Evolutionary conservation across 2,329 filamentous ascomycete genomes (phyloP).

Genomic region (Xylaria sp.): DNA sequence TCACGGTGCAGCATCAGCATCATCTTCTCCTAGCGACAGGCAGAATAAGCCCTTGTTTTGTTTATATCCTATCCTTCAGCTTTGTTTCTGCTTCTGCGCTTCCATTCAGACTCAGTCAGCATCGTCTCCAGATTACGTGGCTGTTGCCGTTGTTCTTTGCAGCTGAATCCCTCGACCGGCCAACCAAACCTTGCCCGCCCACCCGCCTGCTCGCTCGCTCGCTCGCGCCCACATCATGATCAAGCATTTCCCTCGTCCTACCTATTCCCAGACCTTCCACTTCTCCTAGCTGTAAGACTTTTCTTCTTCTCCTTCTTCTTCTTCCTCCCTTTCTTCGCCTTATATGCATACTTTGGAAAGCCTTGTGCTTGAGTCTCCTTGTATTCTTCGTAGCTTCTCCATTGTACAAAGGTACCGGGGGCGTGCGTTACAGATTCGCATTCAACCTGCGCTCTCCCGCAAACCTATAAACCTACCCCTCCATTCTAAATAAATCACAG

Average conservation of each 20-base stretch:
- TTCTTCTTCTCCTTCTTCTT: not conserved
- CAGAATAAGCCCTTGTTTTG: conserved; percentile 7
- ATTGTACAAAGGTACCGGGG: conserved; percentile 3
- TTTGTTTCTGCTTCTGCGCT: conserved; percentile 6
- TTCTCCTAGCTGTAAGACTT: conserved; percentile 45
- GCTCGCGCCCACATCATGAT: conserved; percentile 45
- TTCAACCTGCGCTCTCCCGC: conserved; percentile 4
- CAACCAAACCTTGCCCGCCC: conserved; percentile 16
- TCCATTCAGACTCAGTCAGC: not conserved
- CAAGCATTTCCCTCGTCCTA: conserved; percentile 39
- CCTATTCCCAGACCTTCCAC: conserved; percentile 38
- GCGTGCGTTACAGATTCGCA: conserved; percentile 1
- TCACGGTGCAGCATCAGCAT: conserved; percentile 7
- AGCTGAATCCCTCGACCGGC: conserved; percentile 11
- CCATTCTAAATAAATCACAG: conserved; percentile 5
- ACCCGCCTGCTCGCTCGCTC: not conserved
- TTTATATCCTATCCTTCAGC: conserved; percentile 21
- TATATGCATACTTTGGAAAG: too few species aligned
- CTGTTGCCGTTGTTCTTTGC: conserved; percentile 18
- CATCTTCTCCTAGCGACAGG: conserved; percentile 15
- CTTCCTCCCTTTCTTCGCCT: not conserved
- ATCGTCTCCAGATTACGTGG: not conserved
- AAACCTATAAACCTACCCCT: conserved; percentile 3
- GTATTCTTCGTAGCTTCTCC: not conserved
- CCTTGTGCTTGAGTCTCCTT: not conserved